Base-by-base conservation (phyloP, 2,329 filamentous ascomycete genomes). In the Diaporthe citrichinensis region DNA sequence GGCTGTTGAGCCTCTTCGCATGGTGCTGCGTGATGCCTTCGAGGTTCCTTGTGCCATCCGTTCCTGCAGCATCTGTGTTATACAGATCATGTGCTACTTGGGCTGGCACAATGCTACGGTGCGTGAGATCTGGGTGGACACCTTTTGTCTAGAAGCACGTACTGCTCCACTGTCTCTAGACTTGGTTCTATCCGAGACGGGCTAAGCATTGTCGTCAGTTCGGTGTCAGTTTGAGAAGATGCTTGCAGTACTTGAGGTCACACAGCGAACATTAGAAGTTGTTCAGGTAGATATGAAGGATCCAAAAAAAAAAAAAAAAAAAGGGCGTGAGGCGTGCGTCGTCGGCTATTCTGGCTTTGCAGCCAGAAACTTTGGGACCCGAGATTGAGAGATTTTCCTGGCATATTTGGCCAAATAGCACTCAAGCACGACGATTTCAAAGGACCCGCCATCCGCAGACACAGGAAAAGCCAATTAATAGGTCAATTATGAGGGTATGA, bases 11-110 rank as follows among this genome's bases (percentile, higher is more conserved):
- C 31, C 10, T 28, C 12, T 51, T 7, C 28, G 23, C 9, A 55
- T 41, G n/a, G 34, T 69, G n/a, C 14, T 23, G 34, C 14, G n/a
- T n/a, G n/a, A 55, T 39, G 34, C 17, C 14, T 65, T 49, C 25
- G 17, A n/a, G 28, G 10, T n/a, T 31, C 28, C 17, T 14, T 14
- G 61, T 49, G 28, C 5, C 25, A 46, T 41, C 41, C 25, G 25
- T 55, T 55, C 49, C 65, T 69, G 65, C 65, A 69, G 65, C 9
- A 69, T 69, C 46, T 53, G n/a, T 39, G 65, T 69, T 2, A 15
- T 69, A 69, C 49, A 69, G 49, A 55, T 39, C 65, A 49, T 46
- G n/a, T 17, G 15, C 31, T 53, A n/a, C 44, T 51, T 53, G 46
- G 12, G 31, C 8, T 68, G 31, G 36, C n/a, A 68, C n/a, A 20